phyloP scores from a whole-genome alignment of 2,329 filamentous ascomycete species.

The Phialophora chinensis region DNA sequence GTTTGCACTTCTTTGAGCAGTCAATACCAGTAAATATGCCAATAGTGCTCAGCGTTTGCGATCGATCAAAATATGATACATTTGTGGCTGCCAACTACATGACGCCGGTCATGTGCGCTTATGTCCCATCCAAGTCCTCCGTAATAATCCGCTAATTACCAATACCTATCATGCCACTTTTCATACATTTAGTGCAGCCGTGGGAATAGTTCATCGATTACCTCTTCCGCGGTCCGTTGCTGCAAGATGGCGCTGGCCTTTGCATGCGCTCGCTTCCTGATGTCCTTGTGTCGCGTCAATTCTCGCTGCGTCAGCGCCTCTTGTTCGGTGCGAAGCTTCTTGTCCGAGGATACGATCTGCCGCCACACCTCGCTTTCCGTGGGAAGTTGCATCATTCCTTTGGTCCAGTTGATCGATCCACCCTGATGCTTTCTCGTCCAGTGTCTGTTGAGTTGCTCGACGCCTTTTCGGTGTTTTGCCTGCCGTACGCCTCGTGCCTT shows the following conservation, averaged over 20 bases:
- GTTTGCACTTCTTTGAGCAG: not conserved
- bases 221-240: constrained; percentile 22
- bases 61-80: not conserved
- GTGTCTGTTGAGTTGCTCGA: constrained; percentile 32
- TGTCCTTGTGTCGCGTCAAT: constrained; percentile 9
- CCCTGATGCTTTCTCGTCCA: constrained; percentile 35
- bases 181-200: not conserved
- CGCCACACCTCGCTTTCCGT: constrained; percentile 34
- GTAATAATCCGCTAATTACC: not conserved
- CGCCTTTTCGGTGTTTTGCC: constrained; percentile 24
- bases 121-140: not conserved
- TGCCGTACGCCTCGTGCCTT: constrained; percentile 4
- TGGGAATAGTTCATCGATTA: constrained; percentile 31
- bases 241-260: constrained; percentile 32
- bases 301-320: constrained; percentile 18
- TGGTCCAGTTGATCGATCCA: constrained; percentile 17
- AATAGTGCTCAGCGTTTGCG: not conserved
- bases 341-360: constrained; percentile 30
- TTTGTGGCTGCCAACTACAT: not conserved
- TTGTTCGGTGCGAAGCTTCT: constrained; percentile 31
- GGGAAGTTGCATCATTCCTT: constrained; percentile 36
- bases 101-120: constrained; percentile 2
- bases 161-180: constrained; percentile 1
- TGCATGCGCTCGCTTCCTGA: constrained; percentile 31
- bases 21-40: not conserved